phyloP scores from a whole-genome alignment of 2,329 filamentous ascomycete species.

The Aspergillus aculeatus region DNA sequence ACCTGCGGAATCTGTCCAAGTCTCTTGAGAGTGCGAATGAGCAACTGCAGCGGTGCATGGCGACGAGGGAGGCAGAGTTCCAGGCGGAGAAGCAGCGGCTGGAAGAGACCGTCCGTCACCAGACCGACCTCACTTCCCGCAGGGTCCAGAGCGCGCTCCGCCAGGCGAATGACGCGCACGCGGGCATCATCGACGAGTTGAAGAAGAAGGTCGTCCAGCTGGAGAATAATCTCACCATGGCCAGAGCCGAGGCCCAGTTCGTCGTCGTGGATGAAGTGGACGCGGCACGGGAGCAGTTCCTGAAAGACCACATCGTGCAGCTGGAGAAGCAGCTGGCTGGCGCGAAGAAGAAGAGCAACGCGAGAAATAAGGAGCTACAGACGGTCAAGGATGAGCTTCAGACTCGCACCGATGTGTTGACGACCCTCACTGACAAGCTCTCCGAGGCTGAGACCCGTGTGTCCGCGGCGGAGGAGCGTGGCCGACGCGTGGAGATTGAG shows the following conservation, averaged over 20 bases:
- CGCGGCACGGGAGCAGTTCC: neutral
- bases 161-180: neutral
- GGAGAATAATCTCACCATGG: neutral
- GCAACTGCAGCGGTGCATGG: constrained; percentile 1
- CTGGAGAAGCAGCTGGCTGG: constrained; percentile 13
- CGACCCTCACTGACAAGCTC: constrained; percentile 4
- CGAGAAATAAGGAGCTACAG: constrained; percentile 2
- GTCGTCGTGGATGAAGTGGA: constrained; percentile 1
- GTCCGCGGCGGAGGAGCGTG: constrained; percentile 7
- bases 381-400: constrained; percentile 12
- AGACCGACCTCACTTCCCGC: neutral
- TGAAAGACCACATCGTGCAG: constrained; percentile 6
- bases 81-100: constrained; percentile 1
- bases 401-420: neutral
- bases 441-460: constrained; percentile 3
- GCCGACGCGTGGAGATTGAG: neutral
- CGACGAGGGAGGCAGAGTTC: constrained; percentile 9
- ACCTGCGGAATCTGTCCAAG: neutral
- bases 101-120: constrained; percentile 4
- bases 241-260: constrained; percentile 2
- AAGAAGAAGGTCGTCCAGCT: neutral
- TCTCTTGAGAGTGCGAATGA: constrained; percentile 6
- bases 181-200: neutral
- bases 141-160: neutral
- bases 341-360: neutral